A percentile compares a stretch with the other conserved stretches of the same genome.
Conservation (phyloP, 495 filamentous ascomycete genomes). For the Hypoxylon trugodes region DNA sequence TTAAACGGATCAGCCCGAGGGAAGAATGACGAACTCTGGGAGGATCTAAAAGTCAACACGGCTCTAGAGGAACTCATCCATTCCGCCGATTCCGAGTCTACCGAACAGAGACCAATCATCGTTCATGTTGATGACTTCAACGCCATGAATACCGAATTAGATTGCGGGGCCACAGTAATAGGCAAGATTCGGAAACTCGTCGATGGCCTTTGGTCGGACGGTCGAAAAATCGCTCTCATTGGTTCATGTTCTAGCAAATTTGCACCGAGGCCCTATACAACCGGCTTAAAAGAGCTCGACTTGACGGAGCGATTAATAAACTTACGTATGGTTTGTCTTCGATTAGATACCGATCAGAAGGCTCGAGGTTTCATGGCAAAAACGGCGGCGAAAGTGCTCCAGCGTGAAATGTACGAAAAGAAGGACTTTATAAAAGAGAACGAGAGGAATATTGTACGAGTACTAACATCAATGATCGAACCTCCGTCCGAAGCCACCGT, state of each 20-base stretch:
- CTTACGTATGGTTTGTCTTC: constrained; percentile 1
- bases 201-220: constrained; percentile 70
- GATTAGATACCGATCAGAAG: background rate
- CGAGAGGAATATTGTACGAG: constrained; percentile 49
- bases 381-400: background rate
- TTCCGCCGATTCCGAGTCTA: constrained; percentile 41
- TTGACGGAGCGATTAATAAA: constrained; percentile 27
- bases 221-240: constrained; percentile 77
- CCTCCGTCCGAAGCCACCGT: constrained; percentile 5
- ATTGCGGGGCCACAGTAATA: constrained; percentile 68
- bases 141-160: constrained; percentile 69
- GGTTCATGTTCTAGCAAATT: constrained; percentile 63
- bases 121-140: constrained; percentile 83
- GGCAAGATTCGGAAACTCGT: constrained; percentile 73
- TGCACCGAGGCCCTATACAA: constrained; percentile 43
- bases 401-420: constrained; percentile 25
- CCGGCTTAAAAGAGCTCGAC: constrained; percentile 43
- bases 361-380: background rate
- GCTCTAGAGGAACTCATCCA: constrained; percentile 51
- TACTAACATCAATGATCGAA: constrained; percentile 45
- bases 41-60: constrained; percentile 52
- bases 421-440: constrained; percentile 51
- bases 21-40: constrained; percentile 50
- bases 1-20: constrained; percentile 26
- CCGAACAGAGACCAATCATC: constrained; percentile 57